Conservation (phyloP, 2,329 filamentous ascomycete genomes). For the Botryotinia globosa region DNA sequence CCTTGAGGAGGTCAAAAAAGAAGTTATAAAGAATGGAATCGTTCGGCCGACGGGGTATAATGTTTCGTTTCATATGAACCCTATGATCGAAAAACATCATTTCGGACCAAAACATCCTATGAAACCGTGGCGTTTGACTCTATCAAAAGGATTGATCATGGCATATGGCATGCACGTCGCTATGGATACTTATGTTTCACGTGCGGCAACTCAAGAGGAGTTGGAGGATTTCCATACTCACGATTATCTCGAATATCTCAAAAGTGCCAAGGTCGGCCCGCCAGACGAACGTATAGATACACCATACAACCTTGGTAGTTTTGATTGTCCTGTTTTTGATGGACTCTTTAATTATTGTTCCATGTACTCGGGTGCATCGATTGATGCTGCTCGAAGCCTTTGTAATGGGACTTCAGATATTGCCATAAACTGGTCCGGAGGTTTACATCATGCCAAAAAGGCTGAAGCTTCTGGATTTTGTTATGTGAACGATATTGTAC, state of each 20-base stretch:
- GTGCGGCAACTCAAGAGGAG: conserved; percentile 83
- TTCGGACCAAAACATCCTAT: conserved; percentile 97
- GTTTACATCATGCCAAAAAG: conserved; percentile 94
- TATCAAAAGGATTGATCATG: conserved; percentile 92
- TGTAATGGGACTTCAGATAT: conserved; percentile 86
- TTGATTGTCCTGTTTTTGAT: conserved; percentile 95
- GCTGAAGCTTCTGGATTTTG: conserved; percentile 93
- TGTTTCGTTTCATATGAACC: conserved; percentile 94
- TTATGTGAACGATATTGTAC: conserved; percentile 98
- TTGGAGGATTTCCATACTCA: conserved; percentile 80
- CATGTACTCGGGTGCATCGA: conserved; percentile 83
- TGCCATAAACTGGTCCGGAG: conserved; percentile 96
- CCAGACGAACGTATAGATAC: conserved; percentile 61
- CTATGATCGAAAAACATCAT: conserved; percentile 92
- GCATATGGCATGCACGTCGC: conserved; percentile 94
- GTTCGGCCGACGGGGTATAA: conserved; percentile 79
- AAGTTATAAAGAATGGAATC: conserved; percentile 61
- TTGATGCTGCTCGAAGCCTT: conserved; percentile 88
- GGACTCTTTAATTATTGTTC: conserved; percentile 94
- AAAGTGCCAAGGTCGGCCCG: conserved; percentile 63
- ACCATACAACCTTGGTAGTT: conserved; percentile 80
- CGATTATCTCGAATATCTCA: conserved; percentile 89
- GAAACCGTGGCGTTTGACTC: conserved; percentile 96
- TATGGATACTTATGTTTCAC: conserved; percentile 90
- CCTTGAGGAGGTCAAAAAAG: conserved; percentile 31